These are phyloP conservation scores for Fusarium paranaense DNA, from an alignment of 2,329 filamentous ascomycete species.

Conservation along the genomic window DNA sequence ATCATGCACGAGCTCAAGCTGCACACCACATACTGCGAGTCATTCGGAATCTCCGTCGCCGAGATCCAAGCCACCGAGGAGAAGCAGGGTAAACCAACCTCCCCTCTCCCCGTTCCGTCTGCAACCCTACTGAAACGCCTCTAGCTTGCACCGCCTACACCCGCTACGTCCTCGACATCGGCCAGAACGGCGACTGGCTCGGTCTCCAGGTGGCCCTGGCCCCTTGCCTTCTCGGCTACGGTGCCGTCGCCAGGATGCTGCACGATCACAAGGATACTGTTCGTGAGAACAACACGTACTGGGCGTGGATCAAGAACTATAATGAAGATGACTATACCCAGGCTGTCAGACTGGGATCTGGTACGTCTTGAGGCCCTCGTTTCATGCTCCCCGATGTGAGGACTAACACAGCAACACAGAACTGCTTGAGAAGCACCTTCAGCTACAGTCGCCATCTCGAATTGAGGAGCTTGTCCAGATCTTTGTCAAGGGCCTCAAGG, in stretches of 20 bases:
- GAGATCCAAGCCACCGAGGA: constrained; percentile 82
- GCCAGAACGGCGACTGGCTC: constrained; percentile 88
- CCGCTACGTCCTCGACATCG: constrained; percentile 88
- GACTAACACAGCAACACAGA: constrained; percentile 56
- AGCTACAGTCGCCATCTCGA: constrained; percentile 77
- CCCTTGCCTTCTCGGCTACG: constrained; percentile 92
- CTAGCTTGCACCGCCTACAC: constrained; percentile 84
- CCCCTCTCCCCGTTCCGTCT: not conserved
- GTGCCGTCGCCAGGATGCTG: constrained; percentile 79
- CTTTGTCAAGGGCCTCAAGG: constrained; percentile 88
- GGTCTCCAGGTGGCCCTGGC: constrained; percentile 86
- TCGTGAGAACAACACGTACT: constrained; percentile 79
- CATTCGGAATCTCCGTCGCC: constrained; percentile 79
- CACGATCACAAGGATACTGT: constrained; percentile 70
- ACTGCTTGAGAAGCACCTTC: constrained; percentile 79
- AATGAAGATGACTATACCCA: constrained; percentile 81
- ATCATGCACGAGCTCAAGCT: constrained; percentile 84
- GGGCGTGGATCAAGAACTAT: constrained; percentile 93
- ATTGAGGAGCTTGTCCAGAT: constrained; percentile 87
- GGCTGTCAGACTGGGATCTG: constrained; percentile 76
- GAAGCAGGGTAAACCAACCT: constrained; percentile 68
- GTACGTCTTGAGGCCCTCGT: constrained; percentile 53
- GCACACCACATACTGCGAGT: constrained; percentile 84
- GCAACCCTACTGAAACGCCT: not conserved
- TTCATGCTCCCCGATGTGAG: not conserved